phyloP scores from a whole-genome alignment of 345 rosid species.

The Euphorbia pulcherrima region DNA sequence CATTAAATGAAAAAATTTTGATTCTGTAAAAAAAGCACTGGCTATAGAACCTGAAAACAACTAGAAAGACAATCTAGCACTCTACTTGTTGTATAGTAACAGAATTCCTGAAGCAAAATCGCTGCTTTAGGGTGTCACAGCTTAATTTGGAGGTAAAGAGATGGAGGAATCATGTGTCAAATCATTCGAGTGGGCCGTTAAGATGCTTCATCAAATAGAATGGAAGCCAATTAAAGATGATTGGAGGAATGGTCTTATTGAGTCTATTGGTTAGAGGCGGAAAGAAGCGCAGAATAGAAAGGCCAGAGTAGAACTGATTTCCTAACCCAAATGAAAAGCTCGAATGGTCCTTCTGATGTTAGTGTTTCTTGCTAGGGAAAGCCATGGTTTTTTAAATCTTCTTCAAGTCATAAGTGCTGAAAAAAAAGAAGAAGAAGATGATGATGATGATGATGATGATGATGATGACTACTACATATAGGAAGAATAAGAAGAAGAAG shows the following conservation, averaged over 20 bases:
- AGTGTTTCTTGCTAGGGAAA: neutral
- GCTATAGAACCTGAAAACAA: slow-evolving; percentile 58
- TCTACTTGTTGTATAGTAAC: slow-evolving; percentile 69
- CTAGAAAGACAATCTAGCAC: slow-evolving; percentile 67
- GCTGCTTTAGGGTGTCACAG: slow-evolving; percentile 48
- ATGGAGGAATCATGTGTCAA: slow-evolving; percentile 59
- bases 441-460: no score
- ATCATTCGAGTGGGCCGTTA: slow-evolving; percentile 60
- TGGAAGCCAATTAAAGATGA: slow-evolving; percentile 14
- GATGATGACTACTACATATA: no score
- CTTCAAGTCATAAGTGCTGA: no score
- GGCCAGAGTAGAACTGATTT: neutral
- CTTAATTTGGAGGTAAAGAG: slow-evolving; percentile 25
- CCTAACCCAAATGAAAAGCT: slow-evolving; percentile 4
- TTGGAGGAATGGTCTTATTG: no score
- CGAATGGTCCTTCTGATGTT: neutral
- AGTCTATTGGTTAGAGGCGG: neutral
- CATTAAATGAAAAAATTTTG: neutral
- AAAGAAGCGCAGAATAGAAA: neutral
- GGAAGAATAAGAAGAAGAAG: slow-evolving; percentile 60
- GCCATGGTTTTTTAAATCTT: no score
- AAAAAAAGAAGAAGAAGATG: no score
- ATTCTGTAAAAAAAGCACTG: slow-evolving; percentile 55
- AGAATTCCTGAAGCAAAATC: slow-evolving; percentile 61
- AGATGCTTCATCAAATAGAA: slow-evolving; percentile 46